phyloP scores from a whole-genome alignment of 176 grass and related monocot species.

The Phyllostachys edulis region DNA sequence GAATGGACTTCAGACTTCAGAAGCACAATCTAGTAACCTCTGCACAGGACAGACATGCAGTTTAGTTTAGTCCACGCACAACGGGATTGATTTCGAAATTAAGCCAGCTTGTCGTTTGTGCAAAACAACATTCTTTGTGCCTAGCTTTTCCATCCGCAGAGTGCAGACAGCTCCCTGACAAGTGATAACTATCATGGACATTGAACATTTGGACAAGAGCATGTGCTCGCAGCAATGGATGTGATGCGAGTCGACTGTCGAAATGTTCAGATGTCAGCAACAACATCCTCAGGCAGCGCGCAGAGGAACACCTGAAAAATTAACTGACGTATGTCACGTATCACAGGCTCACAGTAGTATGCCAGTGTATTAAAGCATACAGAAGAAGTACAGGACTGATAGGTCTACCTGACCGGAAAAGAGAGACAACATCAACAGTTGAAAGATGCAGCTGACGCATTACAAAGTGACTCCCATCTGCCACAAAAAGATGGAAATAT shows the following conservation, averaged over 20 bases:
- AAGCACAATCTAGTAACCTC: background rate
- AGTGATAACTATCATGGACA: background rate
- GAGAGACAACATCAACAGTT: background rate
- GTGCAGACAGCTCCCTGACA: background rate
- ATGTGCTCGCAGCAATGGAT: conserved; percentile 4
- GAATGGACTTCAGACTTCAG: background rate
- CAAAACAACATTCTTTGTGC: background rate
- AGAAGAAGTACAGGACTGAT: background rate
- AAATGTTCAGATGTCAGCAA: background rate
- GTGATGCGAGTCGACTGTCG: background rate
- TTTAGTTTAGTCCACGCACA: background rate
- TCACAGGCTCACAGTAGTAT: background rate
- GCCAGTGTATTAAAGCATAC: background rate
- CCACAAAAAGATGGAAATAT: no score
- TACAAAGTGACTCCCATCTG: background rate
- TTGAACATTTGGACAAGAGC: background rate
- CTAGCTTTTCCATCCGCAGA: background rate
- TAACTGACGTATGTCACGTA: background rate
- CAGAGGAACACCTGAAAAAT: background rate
- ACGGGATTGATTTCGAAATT: background rate
- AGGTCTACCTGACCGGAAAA: background rate
- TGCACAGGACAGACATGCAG: background rate
- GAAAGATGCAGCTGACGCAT: background rate
- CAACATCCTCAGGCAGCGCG: background rate
- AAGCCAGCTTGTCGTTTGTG: background rate